Base-by-base conservation (phyloP, 2,329 filamentous ascomycete species). In the Calonectria crousiana region DNA sequence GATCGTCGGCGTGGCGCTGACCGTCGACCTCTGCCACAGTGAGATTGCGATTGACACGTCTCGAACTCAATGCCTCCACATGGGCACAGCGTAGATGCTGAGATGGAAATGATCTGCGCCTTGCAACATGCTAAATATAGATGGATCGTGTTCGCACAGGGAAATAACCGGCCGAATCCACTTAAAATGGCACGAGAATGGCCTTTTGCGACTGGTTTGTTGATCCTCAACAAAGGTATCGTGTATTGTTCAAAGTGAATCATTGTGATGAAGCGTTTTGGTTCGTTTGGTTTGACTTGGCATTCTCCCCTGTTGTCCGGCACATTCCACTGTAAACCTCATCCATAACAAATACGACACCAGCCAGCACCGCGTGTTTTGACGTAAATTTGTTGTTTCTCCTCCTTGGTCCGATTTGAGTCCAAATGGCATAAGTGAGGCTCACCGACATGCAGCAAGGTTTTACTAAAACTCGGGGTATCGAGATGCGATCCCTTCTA, bases 1-100 rank as follows among this genome's bases (percentile, higher is more conserved):
- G 32, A 36, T 26, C n/a, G 26, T 26, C 36, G 56, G 23, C n/a
- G 44, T 47, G 44, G 20, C 44, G n/a, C n/a, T 30, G 56, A 36
- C 56, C 38, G 18, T 30, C 23, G 26, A 26, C 10, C 10, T 62
- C 23, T 62, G 56, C 23, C 56, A 18, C 56, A 11, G 38, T 62
- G 23, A 62, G 56, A 38, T 62, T 38, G 26, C 36, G 56, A 41
- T 62, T 28, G 56, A 62, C 56, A 62, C 56, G 56, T 62, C 56
- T 26, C 26, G 34, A 62, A 62, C 56, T 62, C 56, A 62, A 62
- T 62, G 56, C 56, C 23, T 62, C 56, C 56, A 62, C 34, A 30
- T 28, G 3, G 56, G 56, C 56, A 20, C 34, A 34, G 10, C 52
- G 56, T 32, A 23, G 34, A 60, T 26, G 56, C 56, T 36, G 32